Conservation (phyloP, 176 grass and related monocot genomes). For the Leersia perrieri region DNA sequence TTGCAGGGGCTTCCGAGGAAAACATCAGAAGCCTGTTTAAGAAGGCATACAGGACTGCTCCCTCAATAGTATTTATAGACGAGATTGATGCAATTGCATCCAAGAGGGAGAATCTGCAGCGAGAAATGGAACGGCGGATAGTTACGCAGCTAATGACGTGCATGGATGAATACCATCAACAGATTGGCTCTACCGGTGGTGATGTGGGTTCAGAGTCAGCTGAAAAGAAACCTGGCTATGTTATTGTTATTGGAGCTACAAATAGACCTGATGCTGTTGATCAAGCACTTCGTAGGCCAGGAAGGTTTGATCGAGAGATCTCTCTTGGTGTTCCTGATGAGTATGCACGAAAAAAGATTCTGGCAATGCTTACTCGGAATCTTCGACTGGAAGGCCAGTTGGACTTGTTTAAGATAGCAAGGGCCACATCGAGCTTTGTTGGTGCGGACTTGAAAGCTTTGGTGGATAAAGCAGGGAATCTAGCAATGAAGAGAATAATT, state of each 20-base stretch:
- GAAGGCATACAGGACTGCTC: slow-evolving; percentile 86
- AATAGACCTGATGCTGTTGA: slow-evolving; percentile 96
- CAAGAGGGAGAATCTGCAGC: slow-evolving; percentile 91
- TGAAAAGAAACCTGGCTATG: slow-evolving; percentile 79
- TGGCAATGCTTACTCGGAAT: slow-evolving; percentile 64
- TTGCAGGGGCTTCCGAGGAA: slow-evolving; percentile 88
- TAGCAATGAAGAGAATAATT: slow-evolving; percentile 94
- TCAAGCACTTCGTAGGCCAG: slow-evolving; percentile 84
- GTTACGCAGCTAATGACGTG: slow-evolving; percentile 96
- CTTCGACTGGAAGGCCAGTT: slow-evolving; percentile 75
- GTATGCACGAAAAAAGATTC: slow-evolving; percentile 69
- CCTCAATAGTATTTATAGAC: slow-evolving; percentile 94
- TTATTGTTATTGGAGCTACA: slow-evolving; percentile 97
- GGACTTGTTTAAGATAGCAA: slow-evolving; percentile 85
- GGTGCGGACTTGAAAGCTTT: slow-evolving; percentile 85
- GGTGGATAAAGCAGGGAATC: slow-evolving; percentile 89
- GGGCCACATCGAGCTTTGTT: slow-evolving; percentile 92
- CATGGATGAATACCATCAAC: slow-evolving; percentile 89
- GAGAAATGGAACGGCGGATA: slow-evolving; percentile 88
- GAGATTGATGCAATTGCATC: slow-evolving; percentile 97
- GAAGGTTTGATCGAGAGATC: slow-evolving; percentile 93
- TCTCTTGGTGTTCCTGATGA: slow-evolving; percentile 86
- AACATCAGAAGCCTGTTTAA: slow-evolving; percentile 88
- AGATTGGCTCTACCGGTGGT: slow-evolving; percentile 28
- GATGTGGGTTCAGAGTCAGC: slow-evolving; percentile 47